phyloP scores from a whole-genome alignment of 306 rosid species.

The Prosopis cineraria region DNA sequence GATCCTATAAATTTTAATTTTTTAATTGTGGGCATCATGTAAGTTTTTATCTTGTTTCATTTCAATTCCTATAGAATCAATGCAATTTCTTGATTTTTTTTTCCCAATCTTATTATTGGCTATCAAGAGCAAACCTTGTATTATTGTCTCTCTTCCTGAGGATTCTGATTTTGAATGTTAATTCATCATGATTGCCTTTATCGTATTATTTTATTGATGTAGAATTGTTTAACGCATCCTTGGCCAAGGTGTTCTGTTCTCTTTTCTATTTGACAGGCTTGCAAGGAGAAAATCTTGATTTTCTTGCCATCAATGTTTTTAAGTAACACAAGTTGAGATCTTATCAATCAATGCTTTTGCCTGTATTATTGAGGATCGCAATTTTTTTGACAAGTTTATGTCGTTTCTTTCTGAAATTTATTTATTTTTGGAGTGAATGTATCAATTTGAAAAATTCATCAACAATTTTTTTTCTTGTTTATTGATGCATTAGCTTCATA shows the following conservation, averaged over 20 bases:
- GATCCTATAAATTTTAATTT: slow-evolving; percentile 8
- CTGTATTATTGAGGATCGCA: slow-evolving; percentile 5
- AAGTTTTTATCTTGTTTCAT: neutral
- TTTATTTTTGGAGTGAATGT: slow-evolving; percentile 1
- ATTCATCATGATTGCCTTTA: neutral
- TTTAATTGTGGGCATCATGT: slow-evolving; percentile 20
- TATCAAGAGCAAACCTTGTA: neutral
- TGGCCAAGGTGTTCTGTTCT: slow-evolving; percentile 1
- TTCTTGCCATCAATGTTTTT: neutral
- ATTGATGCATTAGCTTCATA: slow-evolving; percentile 21
- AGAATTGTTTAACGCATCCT: slow-evolving; percentile 12
- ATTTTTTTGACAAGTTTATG: neutral
- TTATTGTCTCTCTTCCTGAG: neutral
- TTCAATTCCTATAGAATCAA: slow-evolving; percentile 9
- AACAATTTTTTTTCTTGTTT: neutral
- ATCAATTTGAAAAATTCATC: slow-evolving; percentile 10
- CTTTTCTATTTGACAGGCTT: neutral
- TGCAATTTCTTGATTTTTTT: neutral
- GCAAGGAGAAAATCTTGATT: neutral
- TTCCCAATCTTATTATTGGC: slow-evolving; percentile 7
- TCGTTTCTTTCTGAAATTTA: slow-evolving; percentile 12
- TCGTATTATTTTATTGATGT: neutral
- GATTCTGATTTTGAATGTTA: neutral
- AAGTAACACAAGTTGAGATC: neutral
- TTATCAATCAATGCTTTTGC: slow-evolving; percentile 10